A percentile compares a stretch with the other conserved stretches of the same genome.
phyloP scores from a whole-genome alignment of 768 basidiomycete genomes.

The Gelatoporia subvermispora region DNA sequence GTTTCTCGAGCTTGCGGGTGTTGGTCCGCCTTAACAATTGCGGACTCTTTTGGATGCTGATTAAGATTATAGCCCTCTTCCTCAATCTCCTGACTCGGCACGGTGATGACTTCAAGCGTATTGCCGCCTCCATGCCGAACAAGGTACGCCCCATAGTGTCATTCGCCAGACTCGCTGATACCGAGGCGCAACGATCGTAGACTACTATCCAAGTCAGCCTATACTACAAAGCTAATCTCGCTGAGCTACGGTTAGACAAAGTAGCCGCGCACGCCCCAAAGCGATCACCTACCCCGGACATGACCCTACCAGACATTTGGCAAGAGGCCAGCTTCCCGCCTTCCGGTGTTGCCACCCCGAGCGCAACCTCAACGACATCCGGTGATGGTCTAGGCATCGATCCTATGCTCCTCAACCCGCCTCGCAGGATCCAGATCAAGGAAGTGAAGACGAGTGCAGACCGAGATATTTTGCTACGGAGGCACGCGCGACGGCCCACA shows the following conservation, averaged over 20 bases:
- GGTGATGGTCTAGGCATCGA: neutral
- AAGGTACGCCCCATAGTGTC: constrained; percentile 37
- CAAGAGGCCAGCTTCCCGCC: constrained; percentile 3
- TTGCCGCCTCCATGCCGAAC: constrained; percentile 62
- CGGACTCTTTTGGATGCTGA: neutral
- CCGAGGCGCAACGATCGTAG: constrained; percentile 23
- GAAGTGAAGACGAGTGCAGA: too few relatives aligned
- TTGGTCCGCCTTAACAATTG: constrained; percentile 1
- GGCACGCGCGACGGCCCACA: neutral
- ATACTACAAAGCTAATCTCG: constrained; percentile 43
- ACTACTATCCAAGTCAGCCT: constrained; percentile 52
- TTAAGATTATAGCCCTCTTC: constrained; percentile 38
- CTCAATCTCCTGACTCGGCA: constrained; percentile 52
- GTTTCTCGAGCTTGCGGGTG: constrained; percentile 14
- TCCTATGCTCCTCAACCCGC: neutral
- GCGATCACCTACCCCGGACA: constrained; percentile 27
- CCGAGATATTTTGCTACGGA: too few relatives aligned
- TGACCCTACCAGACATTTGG: constrained; percentile 1
- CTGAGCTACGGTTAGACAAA: constrained; percentile 35
- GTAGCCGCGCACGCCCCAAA: constrained; percentile 38
- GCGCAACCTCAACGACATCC: constrained; percentile 7
- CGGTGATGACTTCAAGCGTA: constrained; percentile 65
- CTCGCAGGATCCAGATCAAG: too few relatives aligned
- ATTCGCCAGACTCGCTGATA: too few relatives aligned
- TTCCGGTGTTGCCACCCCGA: constrained; percentile 10